These are phyloP conservation scores for Talaromyces liani DNA, from an alignment of 495 filamentous ascomycete species.

Conservation along the genomic window DNA sequence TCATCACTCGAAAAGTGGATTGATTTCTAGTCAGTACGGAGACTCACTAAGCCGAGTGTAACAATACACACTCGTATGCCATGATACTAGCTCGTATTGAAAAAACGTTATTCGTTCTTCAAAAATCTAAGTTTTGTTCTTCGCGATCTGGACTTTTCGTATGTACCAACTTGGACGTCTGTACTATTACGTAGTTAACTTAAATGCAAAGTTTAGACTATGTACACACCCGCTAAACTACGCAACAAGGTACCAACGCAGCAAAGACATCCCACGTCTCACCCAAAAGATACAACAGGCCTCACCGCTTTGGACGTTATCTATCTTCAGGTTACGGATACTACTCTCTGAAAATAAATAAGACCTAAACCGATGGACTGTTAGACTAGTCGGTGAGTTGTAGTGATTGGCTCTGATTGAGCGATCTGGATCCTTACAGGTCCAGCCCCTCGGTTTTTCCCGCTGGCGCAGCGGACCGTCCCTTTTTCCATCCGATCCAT, in stretches of 20 bases:
- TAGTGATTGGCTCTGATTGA: neutral
- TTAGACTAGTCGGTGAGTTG: neutral
- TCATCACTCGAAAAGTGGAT: slow-evolving; percentile 2
- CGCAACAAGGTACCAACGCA: neutral
- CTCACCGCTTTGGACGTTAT: neutral
- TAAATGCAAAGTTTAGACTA: neutral
- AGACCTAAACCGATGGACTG: neutral
- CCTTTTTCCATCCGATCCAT: neutral
- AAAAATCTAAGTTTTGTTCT: neutral
- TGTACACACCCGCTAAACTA: neutral
- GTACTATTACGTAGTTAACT: neutral
- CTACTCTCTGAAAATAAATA: neutral
- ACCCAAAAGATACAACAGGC: neutral
- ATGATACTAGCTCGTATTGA: neutral
- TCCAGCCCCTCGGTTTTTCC: slow-evolving; percentile 4
- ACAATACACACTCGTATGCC: neutral
- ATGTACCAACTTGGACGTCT: neutral
- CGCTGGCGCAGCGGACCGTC: slow-evolving; percentile 3
- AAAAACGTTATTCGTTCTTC: neutral
- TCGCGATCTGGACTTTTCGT: neutral
- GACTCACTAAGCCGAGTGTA: neutral
- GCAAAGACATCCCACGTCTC: neutral
- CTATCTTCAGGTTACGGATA: neutral
- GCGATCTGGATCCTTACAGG: neutral
- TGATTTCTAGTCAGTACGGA: neutral